phyloP scores from a whole-genome alignment of 495 filamentous ascomycete species.

The Bombardia bombarda region DNA sequence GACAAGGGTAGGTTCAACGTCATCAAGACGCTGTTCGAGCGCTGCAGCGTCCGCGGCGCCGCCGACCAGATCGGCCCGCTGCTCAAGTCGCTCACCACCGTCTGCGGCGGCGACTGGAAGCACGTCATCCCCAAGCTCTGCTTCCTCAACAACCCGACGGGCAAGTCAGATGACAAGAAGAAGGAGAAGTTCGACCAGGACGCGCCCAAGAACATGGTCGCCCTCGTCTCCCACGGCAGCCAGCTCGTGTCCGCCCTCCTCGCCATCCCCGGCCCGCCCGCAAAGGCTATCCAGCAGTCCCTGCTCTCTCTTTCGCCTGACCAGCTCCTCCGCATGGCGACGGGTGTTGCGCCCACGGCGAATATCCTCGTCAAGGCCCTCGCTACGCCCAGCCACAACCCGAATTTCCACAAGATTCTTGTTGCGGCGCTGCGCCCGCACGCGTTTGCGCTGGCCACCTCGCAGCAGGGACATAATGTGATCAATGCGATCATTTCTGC shows the following conservation, averaged over 20 bases:
- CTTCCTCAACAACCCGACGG: constrained; percentile 30
- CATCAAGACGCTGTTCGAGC: constrained; percentile 72
- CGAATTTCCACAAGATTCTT: constrained; percentile 42
- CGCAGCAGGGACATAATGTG: constrained; percentile 67
- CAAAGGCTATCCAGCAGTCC: constrained; percentile 34
- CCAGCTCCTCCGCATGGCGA: constrained; percentile 30
- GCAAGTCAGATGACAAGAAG: constrained; percentile 31
- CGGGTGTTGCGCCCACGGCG: constrained; percentile 34
- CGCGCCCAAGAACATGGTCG: constrained; percentile 34
- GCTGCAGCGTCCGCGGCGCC: constrained; percentile 56
- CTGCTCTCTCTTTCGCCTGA: constrained; percentile 27
- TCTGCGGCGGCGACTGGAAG: constrained; percentile 49
- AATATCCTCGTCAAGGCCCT: constrained; percentile 66
- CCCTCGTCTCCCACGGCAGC: constrained; percentile 36
- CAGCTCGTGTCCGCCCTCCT: constrained; percentile 35
- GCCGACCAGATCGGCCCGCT: constrained; percentile 52
- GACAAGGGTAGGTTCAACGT: constrained; percentile 67
- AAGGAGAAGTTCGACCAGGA: constrained; percentile 18
- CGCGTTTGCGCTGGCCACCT: constrained; percentile 56
- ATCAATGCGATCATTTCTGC: constrained; percentile 70
- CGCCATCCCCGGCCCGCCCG: constrained; percentile 30
- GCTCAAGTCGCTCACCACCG: constrained; percentile 49
- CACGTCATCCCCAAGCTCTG: constrained; percentile 51
- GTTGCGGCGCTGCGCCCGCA: constrained; percentile 42
- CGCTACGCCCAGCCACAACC: constrained; percentile 48